These are phyloP conservation scores for Carex scoparia DNA, from an alignment of 176 grass and related monocot species.

Conservation along the genomic window DNA sequence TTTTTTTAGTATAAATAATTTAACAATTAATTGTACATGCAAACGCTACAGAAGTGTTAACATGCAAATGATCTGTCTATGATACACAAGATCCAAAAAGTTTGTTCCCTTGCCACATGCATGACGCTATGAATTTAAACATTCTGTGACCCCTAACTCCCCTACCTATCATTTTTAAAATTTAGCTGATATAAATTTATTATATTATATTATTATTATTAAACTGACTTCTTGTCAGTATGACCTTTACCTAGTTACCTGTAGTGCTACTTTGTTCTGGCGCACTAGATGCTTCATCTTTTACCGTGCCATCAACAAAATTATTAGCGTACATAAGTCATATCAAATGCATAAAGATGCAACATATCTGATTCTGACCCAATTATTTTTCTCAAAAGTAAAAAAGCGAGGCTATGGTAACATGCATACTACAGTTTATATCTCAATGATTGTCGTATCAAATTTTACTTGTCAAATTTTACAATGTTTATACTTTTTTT, in stretches of 20 bases:
- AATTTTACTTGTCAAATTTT: no score
- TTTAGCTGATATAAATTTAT: not conserved
- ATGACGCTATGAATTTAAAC: slow-evolving; percentile 26
- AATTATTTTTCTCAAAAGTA: not conserved
- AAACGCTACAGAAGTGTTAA: not conserved
- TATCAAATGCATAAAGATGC: not conserved
- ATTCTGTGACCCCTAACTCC: slow-evolving; percentile 19
- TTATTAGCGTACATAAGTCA: not conserved
- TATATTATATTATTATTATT: not conserved
- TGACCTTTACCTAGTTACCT: not conserved
- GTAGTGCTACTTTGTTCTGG: not conserved
- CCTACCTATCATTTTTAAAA: slow-evolving; percentile 14
- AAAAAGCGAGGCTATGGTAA: no score
- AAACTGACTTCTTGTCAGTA: slow-evolving; percentile 1
- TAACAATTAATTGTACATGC: not conserved
- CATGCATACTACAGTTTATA: no score
- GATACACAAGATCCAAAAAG: slow-evolving; percentile 1
- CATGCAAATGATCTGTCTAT: not conserved
- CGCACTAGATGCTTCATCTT: not conserved
- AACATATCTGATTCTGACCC: not conserved
- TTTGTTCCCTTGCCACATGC: slow-evolving; percentile 20
- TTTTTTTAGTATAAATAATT: not conserved
- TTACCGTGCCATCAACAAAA: not conserved
- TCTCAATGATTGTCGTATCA: no score
- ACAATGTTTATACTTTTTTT: no score